Evolutionary conservation across 208 protist species (phyloP).

Genomic region (Histomonas meleagridis): DNA sequence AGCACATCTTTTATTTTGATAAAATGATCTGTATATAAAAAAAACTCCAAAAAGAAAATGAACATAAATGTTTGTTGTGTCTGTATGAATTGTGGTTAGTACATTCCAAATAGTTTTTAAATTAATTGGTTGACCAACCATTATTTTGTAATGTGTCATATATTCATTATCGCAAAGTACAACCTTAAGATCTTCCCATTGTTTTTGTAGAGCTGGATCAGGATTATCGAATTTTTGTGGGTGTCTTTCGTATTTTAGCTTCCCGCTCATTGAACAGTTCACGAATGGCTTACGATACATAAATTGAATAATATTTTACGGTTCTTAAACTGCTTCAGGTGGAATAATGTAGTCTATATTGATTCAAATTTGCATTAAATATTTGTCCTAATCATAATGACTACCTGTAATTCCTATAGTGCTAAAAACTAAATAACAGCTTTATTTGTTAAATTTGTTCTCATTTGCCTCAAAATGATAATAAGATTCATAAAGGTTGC

Average conservation of each 20-base stretch:
- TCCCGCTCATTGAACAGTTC: too few species aligned
- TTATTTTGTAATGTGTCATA: constrained; percentile 30
- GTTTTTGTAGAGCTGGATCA: constrained; percentile 22
- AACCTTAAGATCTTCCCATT: constrained; percentile 25
- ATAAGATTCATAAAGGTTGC: too few species aligned
- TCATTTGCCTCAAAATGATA: too few species aligned
- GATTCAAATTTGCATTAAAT: too few species aligned
- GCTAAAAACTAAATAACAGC: too few species aligned
- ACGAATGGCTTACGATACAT: too few species aligned
- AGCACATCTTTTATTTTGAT: background rate
- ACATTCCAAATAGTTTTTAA: background rate
- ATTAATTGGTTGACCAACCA: constrained; percentile 11
- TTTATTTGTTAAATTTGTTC: too few species aligned
- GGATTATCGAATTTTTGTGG: background rate
- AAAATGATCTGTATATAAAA: background rate
- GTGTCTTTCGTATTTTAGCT: background rate
- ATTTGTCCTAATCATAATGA: too few species aligned
- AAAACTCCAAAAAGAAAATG: background rate
- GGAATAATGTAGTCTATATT: too few species aligned
- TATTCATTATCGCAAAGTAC: constrained; percentile 35
- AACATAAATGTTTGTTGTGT: background rate
- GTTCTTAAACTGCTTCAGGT: too few species aligned
- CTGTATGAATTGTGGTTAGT: background rate
- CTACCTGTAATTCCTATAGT: too few species aligned
- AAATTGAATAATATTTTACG: too few species aligned